Evolutionary conservation across 495 filamentous ascomycete species (phyloP), one percentile per base, ranked within the genome.

Genomic region (Glonium stellatum): DNA sequence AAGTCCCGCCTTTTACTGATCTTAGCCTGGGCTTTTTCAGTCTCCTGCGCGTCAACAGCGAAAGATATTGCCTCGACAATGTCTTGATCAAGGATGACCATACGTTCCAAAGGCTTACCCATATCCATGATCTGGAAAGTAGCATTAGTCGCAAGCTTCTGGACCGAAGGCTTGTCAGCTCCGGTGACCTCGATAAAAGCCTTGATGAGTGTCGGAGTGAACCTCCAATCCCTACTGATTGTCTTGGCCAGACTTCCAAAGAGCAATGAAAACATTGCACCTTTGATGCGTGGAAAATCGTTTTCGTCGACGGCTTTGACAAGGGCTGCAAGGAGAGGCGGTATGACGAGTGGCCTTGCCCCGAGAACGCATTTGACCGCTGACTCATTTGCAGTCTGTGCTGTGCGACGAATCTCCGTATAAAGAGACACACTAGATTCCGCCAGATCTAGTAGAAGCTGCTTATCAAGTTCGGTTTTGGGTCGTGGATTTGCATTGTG

Each of bases 351-450:
- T 0, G 88, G 85, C 19, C 90, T 82, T 6, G 89, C 86, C 5
- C 90, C 93, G 71, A 92, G 87, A 25, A 97, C 80, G 37, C 84
- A 85, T 73, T 96, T 97, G n/a, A 97, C 80, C 0, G 95, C 92
- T 5, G 92, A 92, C 74, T 99, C 93, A 55, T 87, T 87, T 1
- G 95, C 90, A 61, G 82, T 85, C 69, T 99, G 93, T 36, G 93
- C 93, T 57, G 95, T 92, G 23, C 92, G 81, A 12, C 93, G 88
- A 25, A 97, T 92, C 66, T 99, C 93, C 0, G 93, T 91, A 69
- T 99, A 99, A 18, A 89, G 76, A n/a, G 92, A 96, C 25, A 96
- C 88, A 59, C 87, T 88, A 1, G 92, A 96, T 66, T 92, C 81
- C 22, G 91, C 92, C 39, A 99, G 81, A 71, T 97, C 93, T 25